Conservation (phyloP, 2,329 filamentous ascomycete genomes). For the Chaetothyriales sp. region DNA sequence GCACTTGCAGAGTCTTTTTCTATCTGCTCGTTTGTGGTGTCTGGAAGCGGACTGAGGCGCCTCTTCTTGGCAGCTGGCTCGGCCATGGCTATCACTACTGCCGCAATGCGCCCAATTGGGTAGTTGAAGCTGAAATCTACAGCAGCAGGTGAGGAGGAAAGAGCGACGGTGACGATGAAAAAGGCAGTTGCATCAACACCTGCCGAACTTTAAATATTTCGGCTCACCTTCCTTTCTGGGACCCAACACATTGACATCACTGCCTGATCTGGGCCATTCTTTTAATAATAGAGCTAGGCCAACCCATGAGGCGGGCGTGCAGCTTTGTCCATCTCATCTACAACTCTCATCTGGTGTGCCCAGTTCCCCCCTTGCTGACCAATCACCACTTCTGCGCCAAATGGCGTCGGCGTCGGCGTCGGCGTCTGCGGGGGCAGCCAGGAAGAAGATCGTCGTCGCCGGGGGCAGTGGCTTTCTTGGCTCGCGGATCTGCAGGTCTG, state of each 20-base stretch:
- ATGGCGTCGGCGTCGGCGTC: background rate
- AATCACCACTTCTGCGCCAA: background rate
- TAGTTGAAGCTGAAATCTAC: background rate
- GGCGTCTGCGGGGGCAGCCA: conserved; percentile 23
- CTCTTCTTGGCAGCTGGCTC: background rate
- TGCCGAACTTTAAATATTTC: background rate
- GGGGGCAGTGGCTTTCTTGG: conserved; percentile 86
- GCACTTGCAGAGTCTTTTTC: background rate
- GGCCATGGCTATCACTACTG: background rate
- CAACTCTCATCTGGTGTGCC: background rate
- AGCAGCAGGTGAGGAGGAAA: background rate
- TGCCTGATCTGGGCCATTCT: background rate
- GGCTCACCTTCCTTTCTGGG: background rate
- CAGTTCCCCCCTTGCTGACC: background rate
- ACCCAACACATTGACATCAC: background rate
- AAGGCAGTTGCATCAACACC: background rate
- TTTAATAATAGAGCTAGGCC: background rate
- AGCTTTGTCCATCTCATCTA: background rate
- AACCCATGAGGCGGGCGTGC: background rate
- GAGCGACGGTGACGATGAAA: too few species aligned
- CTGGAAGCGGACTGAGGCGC: background rate
- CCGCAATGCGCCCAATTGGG: background rate
- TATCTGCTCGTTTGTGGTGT: background rate
- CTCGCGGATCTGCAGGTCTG: conserved; percentile 78
- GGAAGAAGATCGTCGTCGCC: conserved; percentile 76